These are phyloP conservation scores for Botrytis fragariae DNA, from an alignment of 2,329 filamentous ascomycete species.

Conservation along the genomic window DNA sequence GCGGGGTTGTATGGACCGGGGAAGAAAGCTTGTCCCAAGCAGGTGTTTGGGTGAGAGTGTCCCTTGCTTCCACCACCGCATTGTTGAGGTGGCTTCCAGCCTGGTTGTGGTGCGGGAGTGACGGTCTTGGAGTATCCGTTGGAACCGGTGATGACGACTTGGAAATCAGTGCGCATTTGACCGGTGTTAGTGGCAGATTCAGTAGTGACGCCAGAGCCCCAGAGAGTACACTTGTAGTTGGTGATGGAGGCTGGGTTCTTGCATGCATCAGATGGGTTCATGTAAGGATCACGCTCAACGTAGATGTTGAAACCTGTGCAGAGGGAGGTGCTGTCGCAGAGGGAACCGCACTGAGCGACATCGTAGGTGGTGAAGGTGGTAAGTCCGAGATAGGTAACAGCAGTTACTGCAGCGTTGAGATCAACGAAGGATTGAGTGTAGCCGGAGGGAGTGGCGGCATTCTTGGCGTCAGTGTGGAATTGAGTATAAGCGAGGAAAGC, in stretches of 20 bases:
- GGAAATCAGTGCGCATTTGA: slow-evolving; percentile 38
- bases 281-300: slow-evolving; percentile 39
- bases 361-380: slow-evolving; percentile 35
- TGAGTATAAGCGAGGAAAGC: slow-evolving; percentile 35
- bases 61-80: slow-evolving; percentile 22
- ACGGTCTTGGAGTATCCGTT: slow-evolving; percentile 41
- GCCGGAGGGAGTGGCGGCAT: slow-evolving; percentile 35
- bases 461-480: slow-evolving; percentile 29
- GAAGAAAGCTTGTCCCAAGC: slow-evolving; percentile 28
- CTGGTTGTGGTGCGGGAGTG: slow-evolving; percentile 20
- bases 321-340: slow-evolving; percentile 30
- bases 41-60: slow-evolving; percentile 28
- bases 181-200: slow-evolving; percentile 38
- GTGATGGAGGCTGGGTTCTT: slow-evolving; percentile 37
- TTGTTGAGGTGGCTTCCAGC: slow-evolving; percentile 23
- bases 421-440: slow-evolving; percentile 38
- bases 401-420: slow-evolving; percentile 29
- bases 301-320: slow-evolving; percentile 39
- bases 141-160: slow-evolving; percentile 44
- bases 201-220: slow-evolving; percentile 33
- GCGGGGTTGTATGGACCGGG: slow-evolving; percentile 29
- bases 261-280: slow-evolving; percentile 36
- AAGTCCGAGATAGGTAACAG: slow-evolving; percentile 33
- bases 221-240: slow-evolving; percentile 40
- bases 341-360: slow-evolving; percentile 29